Percentiles rank a stretch among this genome's conserved stretches.
These are phyloP conservation scores for Fraxinus excelsior DNA, from an alignment of 257 asterid species.

Conservation along the genomic window DNA sequence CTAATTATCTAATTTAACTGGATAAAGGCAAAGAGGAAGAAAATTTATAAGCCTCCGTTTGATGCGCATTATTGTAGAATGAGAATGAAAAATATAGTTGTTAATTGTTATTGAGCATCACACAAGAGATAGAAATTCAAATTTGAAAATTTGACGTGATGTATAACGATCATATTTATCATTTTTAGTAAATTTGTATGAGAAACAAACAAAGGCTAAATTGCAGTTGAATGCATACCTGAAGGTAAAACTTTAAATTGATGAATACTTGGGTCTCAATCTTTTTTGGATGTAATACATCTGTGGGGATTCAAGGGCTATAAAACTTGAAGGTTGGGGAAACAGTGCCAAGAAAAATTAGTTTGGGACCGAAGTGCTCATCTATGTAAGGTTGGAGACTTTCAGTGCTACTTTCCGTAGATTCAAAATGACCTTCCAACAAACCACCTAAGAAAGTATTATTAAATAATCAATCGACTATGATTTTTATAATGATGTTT, in stretches of 20 bases:
- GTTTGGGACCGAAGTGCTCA: neutral
- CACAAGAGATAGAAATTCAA: too few relatives aligned
- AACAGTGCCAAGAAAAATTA: neutral
- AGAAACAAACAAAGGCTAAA: too few relatives aligned
- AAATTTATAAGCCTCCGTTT: too few relatives aligned
- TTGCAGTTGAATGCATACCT: too few relatives aligned
- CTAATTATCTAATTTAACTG: neutral
- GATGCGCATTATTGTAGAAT: too few relatives aligned
- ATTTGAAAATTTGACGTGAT: too few relatives aligned
- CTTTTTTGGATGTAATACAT: neutral
- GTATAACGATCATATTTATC: too few relatives aligned
- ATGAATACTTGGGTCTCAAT: neutral
- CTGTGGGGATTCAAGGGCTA: neutral
- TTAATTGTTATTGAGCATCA: too few relatives aligned
- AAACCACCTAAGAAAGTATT: neutral
- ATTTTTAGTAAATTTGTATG: too few relatives aligned
- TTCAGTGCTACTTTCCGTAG: neutral
- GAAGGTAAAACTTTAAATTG: too few relatives aligned
- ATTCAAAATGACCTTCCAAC: neutral
- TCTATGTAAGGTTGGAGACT: neutral
- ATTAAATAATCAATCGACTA: neutral
- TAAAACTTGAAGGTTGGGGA: neutral
- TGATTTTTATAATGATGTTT: neutral
- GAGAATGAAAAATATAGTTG: too few relatives aligned
- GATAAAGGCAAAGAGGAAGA: neutral